Evolutionary conservation across 257 asterid species (phyloP).

Genomic region (Solanum paucissectum): DNA sequence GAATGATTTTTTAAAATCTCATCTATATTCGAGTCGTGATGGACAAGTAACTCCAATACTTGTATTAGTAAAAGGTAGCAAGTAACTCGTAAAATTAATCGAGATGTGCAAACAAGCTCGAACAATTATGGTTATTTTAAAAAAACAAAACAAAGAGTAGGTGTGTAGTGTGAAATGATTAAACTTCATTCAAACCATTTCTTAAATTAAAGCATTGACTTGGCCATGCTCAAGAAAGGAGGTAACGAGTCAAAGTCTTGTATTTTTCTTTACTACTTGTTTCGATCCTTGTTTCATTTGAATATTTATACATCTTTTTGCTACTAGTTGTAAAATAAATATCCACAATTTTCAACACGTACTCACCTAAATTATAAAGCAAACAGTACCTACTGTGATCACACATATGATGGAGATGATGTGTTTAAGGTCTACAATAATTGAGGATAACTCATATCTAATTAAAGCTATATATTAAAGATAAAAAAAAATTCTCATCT

Average conservation of each 20-base stretch:
- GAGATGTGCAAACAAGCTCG: not conserved
- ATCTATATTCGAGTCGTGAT: accelerated
- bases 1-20: not conserved
- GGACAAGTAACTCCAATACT: not conserved
- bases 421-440: not conserved
- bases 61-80: not conserved
- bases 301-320: not conserved
- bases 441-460: not conserved
- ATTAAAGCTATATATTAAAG: not conserved
- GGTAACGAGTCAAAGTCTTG: not conserved
- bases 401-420: not conserved
- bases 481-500: not conserved
- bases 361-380: not conserved
- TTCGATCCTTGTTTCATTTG: not conserved
- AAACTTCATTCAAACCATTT: not conserved
- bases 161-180: not conserved
- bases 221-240: not conserved
- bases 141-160: not conserved
- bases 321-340: not conserved
- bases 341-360: not conserved
- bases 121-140: not conserved
- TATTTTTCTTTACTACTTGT: not conserved
- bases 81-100: not conserved
- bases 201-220: not conserved
- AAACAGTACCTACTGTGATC: not conserved